Evolutionary conservation across 352 stramenopile species (phyloP).

Genomic region (Pythium grandisporangium): DNA sequence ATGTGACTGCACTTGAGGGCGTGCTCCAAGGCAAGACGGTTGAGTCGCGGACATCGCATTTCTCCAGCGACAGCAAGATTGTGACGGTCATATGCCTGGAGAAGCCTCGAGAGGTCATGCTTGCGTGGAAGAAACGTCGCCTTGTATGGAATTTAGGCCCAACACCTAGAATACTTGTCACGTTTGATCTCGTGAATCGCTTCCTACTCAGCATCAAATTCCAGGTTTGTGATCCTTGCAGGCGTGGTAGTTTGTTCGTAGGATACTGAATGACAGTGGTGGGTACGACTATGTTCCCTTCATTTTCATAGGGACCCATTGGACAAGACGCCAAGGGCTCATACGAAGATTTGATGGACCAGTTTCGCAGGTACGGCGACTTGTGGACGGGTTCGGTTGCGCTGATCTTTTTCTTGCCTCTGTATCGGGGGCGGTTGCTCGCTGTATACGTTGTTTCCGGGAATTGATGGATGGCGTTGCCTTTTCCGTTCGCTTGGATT

Average conservation of each 20-base stretch:
- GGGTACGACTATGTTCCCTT: no score
- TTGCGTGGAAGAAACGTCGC: slow-evolving; percentile 17
- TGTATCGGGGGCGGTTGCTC: not conserved
- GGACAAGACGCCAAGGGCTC: no score
- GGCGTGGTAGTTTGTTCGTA: no score
- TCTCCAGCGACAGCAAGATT: slow-evolving; percentile 68
- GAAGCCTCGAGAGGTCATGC: slow-evolving; percentile 8
- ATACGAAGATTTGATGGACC: no score
- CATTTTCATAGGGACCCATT: no score
- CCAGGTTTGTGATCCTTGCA: slow-evolving; percentile 38
- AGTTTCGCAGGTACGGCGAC: slow-evolving; percentile 37
- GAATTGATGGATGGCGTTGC: no score
- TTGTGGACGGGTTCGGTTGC: no score
- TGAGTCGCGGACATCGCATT: slow-evolving; percentile 79
- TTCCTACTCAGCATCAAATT: slow-evolving; percentile 47
- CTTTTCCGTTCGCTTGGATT: no score
- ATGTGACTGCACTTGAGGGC: slow-evolving; percentile 41
- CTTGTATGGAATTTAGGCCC: slow-evolving; percentile 27
- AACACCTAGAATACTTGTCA: slow-evolving; percentile 42
- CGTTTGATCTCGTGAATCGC: slow-evolving; percentile 44
- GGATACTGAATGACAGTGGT: no score
- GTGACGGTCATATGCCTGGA: slow-evolving; percentile 90
- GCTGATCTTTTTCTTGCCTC: no score
- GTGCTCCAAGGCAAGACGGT: slow-evolving; percentile 31
- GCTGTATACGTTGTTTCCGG: not conserved